A percentile compares a stretch with the other conserved stretches of the same genome.
Evolutionary conservation across 2,329 filamentous ascomycete genomes (phyloP).

Genomic region (Alternaria sp.): DNA sequence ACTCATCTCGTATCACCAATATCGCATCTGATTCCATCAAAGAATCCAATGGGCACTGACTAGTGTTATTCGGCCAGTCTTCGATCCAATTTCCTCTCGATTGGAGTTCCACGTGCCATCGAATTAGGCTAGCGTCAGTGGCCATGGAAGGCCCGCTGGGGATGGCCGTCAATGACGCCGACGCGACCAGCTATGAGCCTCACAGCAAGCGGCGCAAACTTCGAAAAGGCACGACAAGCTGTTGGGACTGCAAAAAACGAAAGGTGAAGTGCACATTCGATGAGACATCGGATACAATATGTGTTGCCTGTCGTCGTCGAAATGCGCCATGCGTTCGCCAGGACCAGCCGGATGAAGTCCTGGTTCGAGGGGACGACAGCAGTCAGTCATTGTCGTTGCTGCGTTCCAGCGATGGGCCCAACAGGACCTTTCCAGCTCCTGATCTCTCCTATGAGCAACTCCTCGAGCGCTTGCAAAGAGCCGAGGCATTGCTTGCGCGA

Average conservation of each 20-base stretch:
- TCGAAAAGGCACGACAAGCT: conserved; percentile 37
- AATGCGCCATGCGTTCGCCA: conserved; percentile 32
- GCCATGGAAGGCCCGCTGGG: conserved; percentile 2
- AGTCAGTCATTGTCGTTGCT: not conserved
- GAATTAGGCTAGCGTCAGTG: not conserved
- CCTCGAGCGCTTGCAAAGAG: conserved; percentile 20
- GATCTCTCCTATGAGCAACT: conserved; percentile 7
- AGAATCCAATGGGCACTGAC: not conserved
- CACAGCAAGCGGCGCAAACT: conserved; percentile 28
- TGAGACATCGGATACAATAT: conserved; percentile 14
- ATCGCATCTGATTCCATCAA: not conserved
- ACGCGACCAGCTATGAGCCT: conserved; percentile 9
- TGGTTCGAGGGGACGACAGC: not conserved
- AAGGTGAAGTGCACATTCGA: conserved; percentile 33
- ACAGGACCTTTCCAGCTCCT: not conserved
- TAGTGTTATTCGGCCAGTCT: not conserved
- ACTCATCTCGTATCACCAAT: not conserved
- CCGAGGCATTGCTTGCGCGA: conserved; percentile 17
- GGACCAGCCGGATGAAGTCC: conserved; percentile 24
- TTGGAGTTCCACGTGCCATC: not conserved
- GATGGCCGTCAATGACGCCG: not conserved
- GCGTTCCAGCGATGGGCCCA: not conserved
- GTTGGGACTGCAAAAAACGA: conserved; percentile 37
- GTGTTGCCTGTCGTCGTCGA: conserved; percentile 26
- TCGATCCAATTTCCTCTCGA: not conserved